Percentiles rank a stretch among this genome's conserved stretches.
These are phyloP conservation scores for Boletus speciosus DNA, from an alignment of 768 basidiomycete species.

Conservation along the genomic window DNA sequence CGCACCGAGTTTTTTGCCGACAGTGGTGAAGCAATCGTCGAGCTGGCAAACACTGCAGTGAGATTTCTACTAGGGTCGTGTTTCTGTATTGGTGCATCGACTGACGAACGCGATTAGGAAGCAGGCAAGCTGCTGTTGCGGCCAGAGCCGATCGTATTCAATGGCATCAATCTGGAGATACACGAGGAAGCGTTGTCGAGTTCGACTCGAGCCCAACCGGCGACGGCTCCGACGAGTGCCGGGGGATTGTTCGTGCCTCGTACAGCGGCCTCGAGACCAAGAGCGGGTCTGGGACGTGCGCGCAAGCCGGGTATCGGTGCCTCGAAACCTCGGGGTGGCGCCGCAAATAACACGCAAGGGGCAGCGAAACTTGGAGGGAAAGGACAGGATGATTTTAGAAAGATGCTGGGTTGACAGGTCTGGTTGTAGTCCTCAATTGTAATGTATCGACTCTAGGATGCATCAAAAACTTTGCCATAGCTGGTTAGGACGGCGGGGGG, in stretches of 20 bases:
- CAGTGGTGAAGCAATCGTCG: slow-evolving; percentile 57
- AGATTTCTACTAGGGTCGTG: slow-evolving; percentile 19
- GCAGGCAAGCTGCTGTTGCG: slow-evolving; percentile 75
- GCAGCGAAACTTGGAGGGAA: slow-evolving; percentile 16
- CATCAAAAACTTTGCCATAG: too few species aligned
- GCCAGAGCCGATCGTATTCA: slow-evolving; percentile 68
- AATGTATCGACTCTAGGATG: neutral
- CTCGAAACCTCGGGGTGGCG: slow-evolving; percentile 12
- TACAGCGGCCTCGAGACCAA: slow-evolving; percentile 58
- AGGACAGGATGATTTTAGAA: slow-evolving; percentile 81
- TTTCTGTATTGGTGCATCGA: neutral
- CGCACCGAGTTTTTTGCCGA: slow-evolving; percentile 74
- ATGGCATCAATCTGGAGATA: slow-evolving; percentile 56
- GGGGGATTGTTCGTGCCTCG: slow-evolving; percentile 67
- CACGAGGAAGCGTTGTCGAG: slow-evolving; percentile 47
- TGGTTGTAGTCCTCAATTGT: neutral
- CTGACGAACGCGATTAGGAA: slow-evolving; percentile 49
- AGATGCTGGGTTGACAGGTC: slow-evolving; percentile 50
- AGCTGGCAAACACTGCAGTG: slow-evolving; percentile 65
- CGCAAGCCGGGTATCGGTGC: slow-evolving; percentile 37
- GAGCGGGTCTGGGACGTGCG: slow-evolving; percentile 65
- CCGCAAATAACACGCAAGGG: slow-evolving; percentile 8
- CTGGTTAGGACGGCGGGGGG: too few species aligned
- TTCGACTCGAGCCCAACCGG: slow-evolving; percentile 25
- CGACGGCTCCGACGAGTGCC: slow-evolving; percentile 36